Conservation (phyloP, 208 protist genomes). For the Wallacemonas rigidus region DNA sequence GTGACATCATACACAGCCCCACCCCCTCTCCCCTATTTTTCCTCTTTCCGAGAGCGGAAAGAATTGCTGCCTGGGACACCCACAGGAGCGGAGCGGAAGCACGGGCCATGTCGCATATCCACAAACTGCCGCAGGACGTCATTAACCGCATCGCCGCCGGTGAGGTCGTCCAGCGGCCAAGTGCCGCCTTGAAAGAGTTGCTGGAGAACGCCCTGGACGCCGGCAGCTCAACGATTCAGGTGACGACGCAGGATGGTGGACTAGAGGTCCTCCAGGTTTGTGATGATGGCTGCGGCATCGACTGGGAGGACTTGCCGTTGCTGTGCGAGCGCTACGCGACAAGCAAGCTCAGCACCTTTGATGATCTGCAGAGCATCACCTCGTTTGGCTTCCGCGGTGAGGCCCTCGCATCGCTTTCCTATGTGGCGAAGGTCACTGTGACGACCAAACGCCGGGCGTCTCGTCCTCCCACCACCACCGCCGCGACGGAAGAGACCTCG, state of each 20-base stretch:
- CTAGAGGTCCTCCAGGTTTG: conserved; percentile 96
- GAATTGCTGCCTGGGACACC: not conserved
- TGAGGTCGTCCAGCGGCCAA: conserved; percentile 98
- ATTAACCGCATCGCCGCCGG: conserved; percentile 98
- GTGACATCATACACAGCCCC: not conserved
- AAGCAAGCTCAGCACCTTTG: conserved; percentile 90
- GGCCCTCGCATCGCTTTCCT: conserved; percentile 87
- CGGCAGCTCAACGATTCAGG: conserved; percentile 84
- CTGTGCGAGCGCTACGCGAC: conserved; percentile 98
- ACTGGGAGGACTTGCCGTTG: conserved; percentile 93
- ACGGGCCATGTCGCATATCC: conserved; percentile 66
- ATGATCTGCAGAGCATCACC: conserved; percentile 82
- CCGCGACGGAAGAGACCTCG: not conserved
- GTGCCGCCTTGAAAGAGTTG: conserved; percentile 98
- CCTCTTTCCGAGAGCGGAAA: not conserved
- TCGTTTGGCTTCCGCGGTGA: conserved; percentile 95
- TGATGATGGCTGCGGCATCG: conserved; percentile 98
- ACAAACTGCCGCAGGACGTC: conserved; percentile 90
- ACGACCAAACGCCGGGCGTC: conserved; percentile 49
- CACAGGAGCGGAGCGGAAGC: not conserved
- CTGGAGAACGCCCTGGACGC: conserved; percentile 98
- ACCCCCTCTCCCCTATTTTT: not conserved
- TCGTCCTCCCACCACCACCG: not conserved
- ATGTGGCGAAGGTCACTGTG: conserved; percentile 76
- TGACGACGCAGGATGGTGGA: conserved; percentile 93